Percentiles rank a stretch among this genome's conserved stretches.
phyloP scores from a whole-genome alignment of 2,329 filamentous ascomycete species.

The Xylariales sp. region DNA sequence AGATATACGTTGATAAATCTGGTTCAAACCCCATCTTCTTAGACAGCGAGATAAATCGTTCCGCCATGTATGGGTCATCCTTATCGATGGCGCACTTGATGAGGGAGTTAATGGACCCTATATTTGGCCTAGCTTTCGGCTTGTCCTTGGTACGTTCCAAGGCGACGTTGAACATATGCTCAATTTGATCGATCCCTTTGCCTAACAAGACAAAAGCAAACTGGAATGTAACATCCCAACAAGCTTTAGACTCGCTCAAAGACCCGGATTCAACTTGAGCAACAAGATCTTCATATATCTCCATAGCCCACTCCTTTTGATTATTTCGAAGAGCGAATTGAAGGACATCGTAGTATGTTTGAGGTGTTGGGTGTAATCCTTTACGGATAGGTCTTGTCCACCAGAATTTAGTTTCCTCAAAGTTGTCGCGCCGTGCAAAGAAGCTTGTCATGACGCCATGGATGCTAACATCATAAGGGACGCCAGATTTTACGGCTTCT shows the following conservation, averaged over 20 bases:
- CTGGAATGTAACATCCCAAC: slow-evolving; percentile 79
- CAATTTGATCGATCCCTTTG: slow-evolving; percentile 77
- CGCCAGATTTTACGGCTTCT: slow-evolving; percentile 60
- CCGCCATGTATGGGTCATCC: slow-evolving; percentile 76
- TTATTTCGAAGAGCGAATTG: slow-evolving; percentile 70
- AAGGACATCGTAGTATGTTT: slow-evolving; percentile 66
- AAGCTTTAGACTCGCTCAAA: slow-evolving; percentile 60
- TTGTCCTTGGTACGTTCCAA: slow-evolving; percentile 60
- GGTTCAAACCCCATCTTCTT: slow-evolving; percentile 72
- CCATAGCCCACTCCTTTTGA: slow-evolving; percentile 70
- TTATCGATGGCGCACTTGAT: slow-evolving; percentile 78
- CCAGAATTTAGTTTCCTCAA: slow-evolving; percentile 74
- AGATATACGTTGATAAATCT: slow-evolving; percentile 75
- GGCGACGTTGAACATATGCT: slow-evolving; percentile 78
- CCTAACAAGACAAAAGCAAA: slow-evolving; percentile 78
- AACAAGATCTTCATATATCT: slow-evolving; percentile 66
- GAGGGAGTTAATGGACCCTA: slow-evolving; percentile 79
- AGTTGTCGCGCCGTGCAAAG: slow-evolving; percentile 68
- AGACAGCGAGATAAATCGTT: slow-evolving; percentile 77
- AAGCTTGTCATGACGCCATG: slow-evolving; percentile 70
- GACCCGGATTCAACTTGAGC: slow-evolving; percentile 50
- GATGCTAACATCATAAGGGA: slow-evolving; percentile 58
- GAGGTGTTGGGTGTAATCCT: slow-evolving; percentile 54
- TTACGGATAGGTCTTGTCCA: slow-evolving; percentile 66
- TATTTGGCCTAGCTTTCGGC: slow-evolving; percentile 67